Evolutionary conservation across 352 stramenopile species (phyloP).

Genomic region (Thalassiosira oceanica): DNA sequence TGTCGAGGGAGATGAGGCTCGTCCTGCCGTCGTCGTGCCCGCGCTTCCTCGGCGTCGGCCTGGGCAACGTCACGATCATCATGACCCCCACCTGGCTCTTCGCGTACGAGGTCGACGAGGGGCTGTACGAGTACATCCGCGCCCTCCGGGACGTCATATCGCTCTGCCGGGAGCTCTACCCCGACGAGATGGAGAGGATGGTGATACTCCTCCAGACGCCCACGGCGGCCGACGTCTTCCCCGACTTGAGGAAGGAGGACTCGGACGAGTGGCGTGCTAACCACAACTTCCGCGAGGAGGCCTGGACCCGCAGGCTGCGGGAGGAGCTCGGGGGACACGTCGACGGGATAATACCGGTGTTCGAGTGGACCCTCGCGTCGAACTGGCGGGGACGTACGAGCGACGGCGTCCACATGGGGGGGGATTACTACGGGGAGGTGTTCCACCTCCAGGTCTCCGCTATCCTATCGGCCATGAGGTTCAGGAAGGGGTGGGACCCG

Average conservation of each 20-base stretch:
- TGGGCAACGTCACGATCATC: neutral
- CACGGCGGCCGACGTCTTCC: neutral
- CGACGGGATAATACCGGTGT: neutral
- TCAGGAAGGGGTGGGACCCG: neutral
- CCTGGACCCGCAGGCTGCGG: neutral
- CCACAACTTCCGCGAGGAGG: neutral
- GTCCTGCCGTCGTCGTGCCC: neutral
- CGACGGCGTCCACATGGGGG: neutral
- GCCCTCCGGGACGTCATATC: neutral
- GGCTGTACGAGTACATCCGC: neutral
- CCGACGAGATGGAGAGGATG: neutral
- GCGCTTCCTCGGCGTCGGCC: neutral
- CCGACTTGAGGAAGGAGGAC: neutral
- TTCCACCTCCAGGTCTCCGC: neutral
- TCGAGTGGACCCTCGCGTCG: neutral
- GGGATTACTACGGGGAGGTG: neutral
- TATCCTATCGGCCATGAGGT: neutral
- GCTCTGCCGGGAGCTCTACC: neutral
- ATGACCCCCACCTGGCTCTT: neutral
- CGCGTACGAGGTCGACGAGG: neutral
- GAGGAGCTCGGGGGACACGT: neutral
- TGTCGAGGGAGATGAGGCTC: neutral
- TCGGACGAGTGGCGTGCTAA: neutral
- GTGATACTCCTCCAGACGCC: neutral
- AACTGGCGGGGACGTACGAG: neutral